Base-by-base conservation (phyloP, 1,139 yeast genomes). In the Debaryomycetaceae sp. region DNA sequence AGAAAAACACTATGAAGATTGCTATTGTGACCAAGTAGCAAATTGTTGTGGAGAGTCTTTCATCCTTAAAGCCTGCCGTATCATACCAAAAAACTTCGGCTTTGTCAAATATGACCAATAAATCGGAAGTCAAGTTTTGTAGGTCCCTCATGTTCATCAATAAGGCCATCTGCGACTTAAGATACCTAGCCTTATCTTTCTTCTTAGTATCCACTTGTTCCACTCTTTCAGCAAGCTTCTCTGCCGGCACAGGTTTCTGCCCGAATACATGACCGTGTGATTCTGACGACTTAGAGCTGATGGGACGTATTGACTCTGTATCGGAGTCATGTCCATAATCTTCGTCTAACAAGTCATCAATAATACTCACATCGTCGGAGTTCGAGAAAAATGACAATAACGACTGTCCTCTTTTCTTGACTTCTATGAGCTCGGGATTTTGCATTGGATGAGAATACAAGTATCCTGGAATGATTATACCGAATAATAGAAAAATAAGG, bases 61-160 rank as follows among this genome's bases (percentile, higher is more conserved):
- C 96, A 60, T 88, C 85, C 45, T 75, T 75, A 58, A 89, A 89
- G 4, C 86, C 85, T 9, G 88, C 88, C 5, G 85, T 76, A 13
- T 85, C 85, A 52, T 69, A 75, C 55, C 83, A 70, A 46, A 83
- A 76, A 17, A 64, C 65, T 46, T 87, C 91, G 3, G 78, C 64
- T 14, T 68, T 62, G 24, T 84, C 84, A 42, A 81, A 65, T 0
- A 73, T 61, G 24, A 70, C 64, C 30, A 87, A 72, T 4, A 85
- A 49, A 43, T 80, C 80, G 0, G 85, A 69, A 22, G 90, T 78
- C 37, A 81, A 64, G 45, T 83, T 81, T 55, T 85, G 90, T 36
- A 83, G 66, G 51, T 82, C 85, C 44, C 83, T 68, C 75, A 84
- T 70, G 42, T 80, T 80, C 56, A 75, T 72, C 51, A 81, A 57